A percentile compares a stretch with the other conserved stretches of the same genome.
phyloP scores from a whole-genome alignment of 108 stramenopile species.

The Cylindrotheca closterium region DNA sequence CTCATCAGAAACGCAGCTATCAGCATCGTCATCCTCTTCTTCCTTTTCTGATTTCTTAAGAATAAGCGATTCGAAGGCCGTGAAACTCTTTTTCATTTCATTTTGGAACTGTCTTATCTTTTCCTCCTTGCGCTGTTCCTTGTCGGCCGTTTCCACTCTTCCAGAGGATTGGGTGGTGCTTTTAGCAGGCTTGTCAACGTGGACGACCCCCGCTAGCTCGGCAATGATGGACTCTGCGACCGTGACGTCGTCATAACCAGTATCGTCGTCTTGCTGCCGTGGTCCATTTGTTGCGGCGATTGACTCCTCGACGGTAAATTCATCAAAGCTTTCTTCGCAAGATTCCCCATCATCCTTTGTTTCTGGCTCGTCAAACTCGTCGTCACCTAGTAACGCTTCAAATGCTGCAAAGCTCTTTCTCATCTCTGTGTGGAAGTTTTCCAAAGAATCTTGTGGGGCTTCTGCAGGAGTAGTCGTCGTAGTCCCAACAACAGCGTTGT shows the following conservation, averaged over 20 bases:
- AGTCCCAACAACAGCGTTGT: too few relatives aligned
- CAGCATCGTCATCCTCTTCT: conserved; percentile 7
- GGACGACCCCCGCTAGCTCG: neutral
- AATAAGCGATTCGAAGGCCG: conserved; percentile 31
- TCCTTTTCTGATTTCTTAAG: neutral
- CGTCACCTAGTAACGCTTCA: neutral
- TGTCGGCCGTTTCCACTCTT: too few relatives aligned
- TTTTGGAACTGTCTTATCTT: conserved; percentile 7
- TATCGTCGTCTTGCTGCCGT: neutral
- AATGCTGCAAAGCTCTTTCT: neutral
- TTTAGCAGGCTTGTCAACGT: neutral
- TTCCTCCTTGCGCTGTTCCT: neutral
- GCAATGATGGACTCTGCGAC: neutral
- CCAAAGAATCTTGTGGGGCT: neutral
- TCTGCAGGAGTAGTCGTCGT: neutral
- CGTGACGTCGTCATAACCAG: neutral
- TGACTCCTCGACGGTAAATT: neutral
- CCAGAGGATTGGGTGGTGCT: neutral
- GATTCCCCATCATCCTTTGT: neutral
- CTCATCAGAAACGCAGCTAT: conserved; percentile 6
- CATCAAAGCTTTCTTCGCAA: neutral
- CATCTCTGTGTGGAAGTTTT: neutral
- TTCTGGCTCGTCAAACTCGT: neutral
- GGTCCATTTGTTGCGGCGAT: neutral
- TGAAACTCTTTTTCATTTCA: conserved; percentile 25